Evolutionary conservation across 257 asterid species (phyloP).

Genomic region (Lycium ferocissimum): DNA sequence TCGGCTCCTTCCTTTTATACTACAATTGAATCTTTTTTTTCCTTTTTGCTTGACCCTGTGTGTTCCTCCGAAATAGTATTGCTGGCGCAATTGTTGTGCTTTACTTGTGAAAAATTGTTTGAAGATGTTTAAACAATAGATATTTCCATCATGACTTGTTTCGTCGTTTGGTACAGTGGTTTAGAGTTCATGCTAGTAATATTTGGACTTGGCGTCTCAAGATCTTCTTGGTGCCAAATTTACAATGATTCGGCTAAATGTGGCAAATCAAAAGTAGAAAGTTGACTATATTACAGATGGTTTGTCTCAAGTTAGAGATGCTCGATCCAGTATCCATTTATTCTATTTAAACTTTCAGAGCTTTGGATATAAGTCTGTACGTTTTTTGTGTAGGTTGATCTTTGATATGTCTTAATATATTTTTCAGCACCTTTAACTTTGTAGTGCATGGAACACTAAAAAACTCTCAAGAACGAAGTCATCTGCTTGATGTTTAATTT

Average conservation of each 20-base stretch:
- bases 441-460: not conserved
- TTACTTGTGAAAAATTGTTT: not conserved
- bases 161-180: not conserved
- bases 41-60: not conserved
- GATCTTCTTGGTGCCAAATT: constrained; percentile 9
- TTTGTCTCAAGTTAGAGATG: not conserved
- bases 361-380: not conserved
- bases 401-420: not conserved
- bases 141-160: not conserved
- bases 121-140: not conserved
- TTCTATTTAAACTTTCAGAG: not conserved
- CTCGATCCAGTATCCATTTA: not conserved
- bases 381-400: not conserved
- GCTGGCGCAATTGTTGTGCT: not conserved
- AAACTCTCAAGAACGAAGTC: not conserved
- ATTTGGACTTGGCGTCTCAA: constrained; percentile 3
- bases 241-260: not conserved
- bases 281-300: constrained; percentile 12
- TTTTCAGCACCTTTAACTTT: not conserved
- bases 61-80: not conserved
- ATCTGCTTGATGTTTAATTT: not conserved
- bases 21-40: not conserved
- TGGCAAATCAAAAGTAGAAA: constrained; percentile 3
- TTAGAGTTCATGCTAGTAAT: constrained; percentile 16
- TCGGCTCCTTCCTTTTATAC: not conserved